These are phyloP conservation scores for Spiromastix sp. DNA, from an alignment of 2,329 filamentous ascomycete genomes.

Conservation along the genomic window DNA sequence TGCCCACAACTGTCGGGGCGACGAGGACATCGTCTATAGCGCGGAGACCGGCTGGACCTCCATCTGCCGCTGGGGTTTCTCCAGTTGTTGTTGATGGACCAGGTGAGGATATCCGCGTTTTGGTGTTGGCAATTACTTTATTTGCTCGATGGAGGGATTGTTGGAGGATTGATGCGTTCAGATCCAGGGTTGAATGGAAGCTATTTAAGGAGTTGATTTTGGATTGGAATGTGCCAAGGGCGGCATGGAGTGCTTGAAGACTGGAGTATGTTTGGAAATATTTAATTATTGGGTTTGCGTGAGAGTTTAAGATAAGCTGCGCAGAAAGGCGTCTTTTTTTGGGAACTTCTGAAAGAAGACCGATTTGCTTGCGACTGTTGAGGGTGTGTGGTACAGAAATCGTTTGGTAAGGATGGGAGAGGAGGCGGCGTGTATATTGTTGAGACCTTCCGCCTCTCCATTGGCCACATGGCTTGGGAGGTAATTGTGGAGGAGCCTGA, in stretches of 20 bases:
- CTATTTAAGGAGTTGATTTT: constrained; percentile 64
- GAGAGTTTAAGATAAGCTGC: constrained; percentile 62
- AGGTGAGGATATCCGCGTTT: constrained; percentile 38
- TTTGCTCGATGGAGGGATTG: constrained; percentile 71
- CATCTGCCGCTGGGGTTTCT: constrained; percentile 22
- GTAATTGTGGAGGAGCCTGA: constrained; percentile 31
- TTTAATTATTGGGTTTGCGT: constrained; percentile 58
- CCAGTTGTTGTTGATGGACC: constrained; percentile 8
- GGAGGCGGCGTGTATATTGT: constrained; percentile 21
- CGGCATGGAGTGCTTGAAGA: constrained; percentile 61
- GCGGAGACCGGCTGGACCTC: constrained; percentile 41
- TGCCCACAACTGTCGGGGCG: constrained; percentile 85
- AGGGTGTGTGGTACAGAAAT: constrained; percentile 45
- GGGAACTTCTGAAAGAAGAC: constrained; percentile 91
- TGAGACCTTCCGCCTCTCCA: constrained; percentile 14
- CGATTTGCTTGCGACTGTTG: constrained; percentile 42
- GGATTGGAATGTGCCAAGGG: constrained; percentile 58
- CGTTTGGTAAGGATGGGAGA: constrained; percentile 28
- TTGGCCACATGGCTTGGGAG: constrained; percentile 25
- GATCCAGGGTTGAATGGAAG: constrained; percentile 59
- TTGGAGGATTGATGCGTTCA: constrained; percentile 69
- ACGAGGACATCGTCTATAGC: constrained; percentile 84
- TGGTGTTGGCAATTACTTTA: constrained; percentile 60
- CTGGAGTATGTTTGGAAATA: constrained; percentile 60
- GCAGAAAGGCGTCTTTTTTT: constrained; percentile 79